These are phyloP conservation scores for Neurospora sp. DNA, from an alignment of 495 filamentous ascomycete genomes.

Conservation along the genomic window DNA sequence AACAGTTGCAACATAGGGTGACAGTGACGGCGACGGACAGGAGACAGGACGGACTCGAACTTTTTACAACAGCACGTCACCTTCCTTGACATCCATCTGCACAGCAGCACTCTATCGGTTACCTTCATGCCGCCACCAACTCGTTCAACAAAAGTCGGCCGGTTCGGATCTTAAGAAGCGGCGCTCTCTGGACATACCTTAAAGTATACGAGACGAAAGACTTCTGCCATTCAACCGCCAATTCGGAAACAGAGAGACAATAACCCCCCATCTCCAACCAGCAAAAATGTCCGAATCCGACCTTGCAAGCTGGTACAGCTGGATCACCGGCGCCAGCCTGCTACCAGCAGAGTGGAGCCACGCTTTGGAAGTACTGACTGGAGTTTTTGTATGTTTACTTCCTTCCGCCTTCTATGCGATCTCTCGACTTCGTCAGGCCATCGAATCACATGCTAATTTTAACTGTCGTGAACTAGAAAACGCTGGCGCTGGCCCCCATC, in stretches of 20 bases:
- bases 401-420: neutral
- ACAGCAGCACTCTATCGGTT: neutral
- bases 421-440: neutral
- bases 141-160: neutral
- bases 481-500: slow-evolving; percentile 17
- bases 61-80: neutral
- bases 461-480: slow-evolving; percentile 7
- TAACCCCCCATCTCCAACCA: neutral
- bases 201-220: neutral
- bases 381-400: slow-evolving; percentile 16
- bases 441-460: neutral
- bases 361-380: slow-evolving; percentile 12
- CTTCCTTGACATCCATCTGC: neutral
- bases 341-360: slow-evolving; percentile 12
- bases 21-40: neutral
- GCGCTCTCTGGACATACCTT: neutral
- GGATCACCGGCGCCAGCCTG: slow-evolving; percentile 14
- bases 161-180: neutral
- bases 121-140: neutral
- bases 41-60: neutral
- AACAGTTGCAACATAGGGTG: neutral
- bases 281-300: slow-evolving; percentile 5
- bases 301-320: slow-evolving; percentile 6
- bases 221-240: neutral
- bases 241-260: neutral